These are phyloP conservation scores for Stachybotrys chartarum DNA, from an alignment of 2,329 filamentous ascomycete genomes.

Conservation along the genomic window DNA sequence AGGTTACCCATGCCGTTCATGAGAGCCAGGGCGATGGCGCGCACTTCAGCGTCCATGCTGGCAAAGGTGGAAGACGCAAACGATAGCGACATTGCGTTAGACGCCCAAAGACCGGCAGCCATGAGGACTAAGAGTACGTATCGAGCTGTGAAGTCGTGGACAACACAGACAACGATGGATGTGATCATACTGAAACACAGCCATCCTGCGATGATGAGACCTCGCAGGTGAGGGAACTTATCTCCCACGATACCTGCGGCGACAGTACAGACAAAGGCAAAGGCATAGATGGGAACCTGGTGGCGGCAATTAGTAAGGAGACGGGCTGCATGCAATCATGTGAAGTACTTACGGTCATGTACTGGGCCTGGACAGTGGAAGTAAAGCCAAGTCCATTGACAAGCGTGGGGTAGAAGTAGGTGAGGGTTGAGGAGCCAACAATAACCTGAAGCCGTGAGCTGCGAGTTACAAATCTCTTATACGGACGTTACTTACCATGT, in stretches of 20 bases:
- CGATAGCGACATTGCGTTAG: constrained; percentile 42
- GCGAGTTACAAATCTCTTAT: background rate
- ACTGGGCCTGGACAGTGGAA: constrained; percentile 17
- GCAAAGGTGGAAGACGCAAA: constrained; percentile 46
- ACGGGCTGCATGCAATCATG: background rate
- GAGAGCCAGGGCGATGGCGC: constrained; percentile 40
- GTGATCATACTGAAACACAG: constrained; percentile 31
- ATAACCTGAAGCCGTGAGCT: constrained; percentile 14
- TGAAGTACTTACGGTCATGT: constrained; percentile 12
- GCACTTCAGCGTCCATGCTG: constrained; percentile 37
- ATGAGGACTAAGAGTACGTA: constrained; percentile 48
- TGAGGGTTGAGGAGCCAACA: constrained; percentile 20
- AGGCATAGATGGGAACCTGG: constrained; percentile 40
- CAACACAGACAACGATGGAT: constrained; percentile 34
- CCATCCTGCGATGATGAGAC: constrained; percentile 40
- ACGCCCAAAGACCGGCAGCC: constrained; percentile 47
- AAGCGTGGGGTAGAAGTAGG: constrained; percentile 26
- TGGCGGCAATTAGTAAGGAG: background rate
- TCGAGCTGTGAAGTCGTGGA: constrained; percentile 43
- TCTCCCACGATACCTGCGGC: constrained; percentile 41
- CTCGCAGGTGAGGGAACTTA: constrained; percentile 25
- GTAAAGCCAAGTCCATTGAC: constrained; percentile 22
- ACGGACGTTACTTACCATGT: constrained; percentile 8
- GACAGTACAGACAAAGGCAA: constrained; percentile 42
- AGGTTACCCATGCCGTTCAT: constrained; percentile 50